Base-by-base conservation (phyloP, 2,329 filamentous ascomycete genomes). In the Trematosphaeria pertusa region DNA sequence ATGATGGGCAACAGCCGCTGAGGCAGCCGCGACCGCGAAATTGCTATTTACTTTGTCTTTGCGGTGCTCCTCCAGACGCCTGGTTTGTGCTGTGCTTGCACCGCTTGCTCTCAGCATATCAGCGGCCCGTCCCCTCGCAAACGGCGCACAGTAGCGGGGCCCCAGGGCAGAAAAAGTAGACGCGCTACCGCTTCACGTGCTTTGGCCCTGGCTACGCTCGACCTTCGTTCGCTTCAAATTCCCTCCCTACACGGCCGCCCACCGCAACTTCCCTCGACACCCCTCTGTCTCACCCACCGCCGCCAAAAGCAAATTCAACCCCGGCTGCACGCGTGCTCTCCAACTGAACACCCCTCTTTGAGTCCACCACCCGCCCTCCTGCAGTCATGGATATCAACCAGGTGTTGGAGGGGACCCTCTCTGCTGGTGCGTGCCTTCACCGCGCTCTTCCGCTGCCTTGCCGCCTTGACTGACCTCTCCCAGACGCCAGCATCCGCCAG, bases 381-480 rank as follows among this genome's bases (percentile, higher is more conserved):
- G 56, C 70, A 75, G 91, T 84, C 80, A 92, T 95, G 88, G 91
- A 97, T 81, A 95, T 97, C 81, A 96, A 93, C 81, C 88, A 91
- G 80, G 93, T 99, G 81, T 88, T 99, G 81, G 86, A 91, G 78
- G 93, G 92, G 81, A 97, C 94, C 75, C 86, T 97, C 78, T 95
- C 92, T 72, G 83, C 92, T 72, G 93, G 94, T 97, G 80, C 75
- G 88, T 46, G 37, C 44, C 54, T 41, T 40, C 33, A 15, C 42
- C 41, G 38, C 46, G 34, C 45, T 30, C 37, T 46, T 38, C 54
- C 45, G 43, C 43, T 28, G 36, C 44, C 35, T 42, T 43, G 54
- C 59, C 49, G 59, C 76, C 71, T 46, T 40, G 15, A 56, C 67
- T 73, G 52, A 74, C 66, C 53, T 52, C 17, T n/a, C 59, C 54